These are phyloP conservation scores for Venturia carpophila DNA, from an alignment of 2,329 filamentous ascomycete genomes.

Conservation along the genomic window DNA sequence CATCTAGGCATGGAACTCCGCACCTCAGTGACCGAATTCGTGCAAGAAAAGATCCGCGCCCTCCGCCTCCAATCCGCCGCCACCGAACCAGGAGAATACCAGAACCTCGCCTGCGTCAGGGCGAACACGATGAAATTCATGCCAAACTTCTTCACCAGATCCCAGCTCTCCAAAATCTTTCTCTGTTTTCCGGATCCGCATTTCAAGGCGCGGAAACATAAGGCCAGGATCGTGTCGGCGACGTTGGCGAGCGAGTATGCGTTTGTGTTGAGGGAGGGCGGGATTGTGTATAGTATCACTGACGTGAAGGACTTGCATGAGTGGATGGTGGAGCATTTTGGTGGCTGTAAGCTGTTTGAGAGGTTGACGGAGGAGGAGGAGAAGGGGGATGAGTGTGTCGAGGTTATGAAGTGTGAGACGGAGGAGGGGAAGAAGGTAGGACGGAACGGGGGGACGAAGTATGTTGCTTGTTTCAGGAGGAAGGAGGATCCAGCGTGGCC, in stretches of 20 bases:
- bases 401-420: conserved; percentile 71
- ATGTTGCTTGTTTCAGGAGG: conserved; percentile 79
- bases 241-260: conserved; percentile 91
- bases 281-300: conserved; percentile 90
- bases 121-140: conserved; percentile 99
- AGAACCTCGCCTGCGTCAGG: conserved; percentile 82
- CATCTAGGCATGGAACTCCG: conserved; percentile 79
- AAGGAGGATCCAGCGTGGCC: conserved; percentile 73
- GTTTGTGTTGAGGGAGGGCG: conserved; percentile 73
- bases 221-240: conserved; percentile 84
- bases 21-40: conserved; percentile 80
- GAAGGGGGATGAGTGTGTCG: conserved; percentile 62
- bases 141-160: conserved; percentile 87
- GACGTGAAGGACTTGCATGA: conserved; percentile 89
- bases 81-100: conserved; percentile 47
- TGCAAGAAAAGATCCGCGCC: conserved; percentile 78
- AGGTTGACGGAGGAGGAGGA: conserved; percentile 59
- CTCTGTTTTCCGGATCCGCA: conserved; percentile 98
- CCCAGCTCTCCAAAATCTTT: conserved; percentile 83
- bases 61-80: conserved; percentile 59
- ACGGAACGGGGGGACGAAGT: conserved; percentile 84
- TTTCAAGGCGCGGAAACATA: conserved; percentile 96
- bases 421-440: conserved; percentile 97
- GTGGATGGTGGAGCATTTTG: conserved; percentile 89
- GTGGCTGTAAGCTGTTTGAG: conserved; percentile 70